phyloP scores from a whole-genome alignment of 2,329 filamentous ascomycete species.

The Didymosphaeria variabile region DNA sequence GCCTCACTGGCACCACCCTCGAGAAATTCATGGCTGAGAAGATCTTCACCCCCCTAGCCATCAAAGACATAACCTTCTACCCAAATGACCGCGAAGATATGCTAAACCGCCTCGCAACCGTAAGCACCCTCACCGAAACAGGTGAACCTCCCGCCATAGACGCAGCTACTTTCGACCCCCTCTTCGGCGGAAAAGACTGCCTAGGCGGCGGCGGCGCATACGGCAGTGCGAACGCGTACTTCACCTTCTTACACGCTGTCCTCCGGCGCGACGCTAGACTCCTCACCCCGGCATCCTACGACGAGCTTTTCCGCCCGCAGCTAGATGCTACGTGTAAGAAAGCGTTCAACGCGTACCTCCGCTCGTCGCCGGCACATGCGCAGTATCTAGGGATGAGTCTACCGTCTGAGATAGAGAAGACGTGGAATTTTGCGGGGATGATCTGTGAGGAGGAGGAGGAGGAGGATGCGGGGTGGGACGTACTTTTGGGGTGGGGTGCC shows the following conservation, averaged over 20 bases:
- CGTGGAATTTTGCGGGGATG: conserved; percentile 20
- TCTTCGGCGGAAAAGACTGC: conserved; percentile 18
- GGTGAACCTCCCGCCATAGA: conserved; percentile 11
- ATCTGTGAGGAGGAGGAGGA: conserved; percentile 15
- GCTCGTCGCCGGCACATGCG: conserved; percentile 16
- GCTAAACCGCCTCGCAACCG: conserved; percentile 14
- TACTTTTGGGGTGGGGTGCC: conserved; percentile 13
- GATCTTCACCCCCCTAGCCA: conserved; percentile 53
- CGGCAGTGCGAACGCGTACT: conserved; percentile 17
- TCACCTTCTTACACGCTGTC: conserved; percentile 20
- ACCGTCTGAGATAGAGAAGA: conserved; percentile 17
- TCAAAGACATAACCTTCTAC: conserved; percentile 64
- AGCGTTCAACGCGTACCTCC: conserved; percentile 20
- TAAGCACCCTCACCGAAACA: conserved; percentile 17
- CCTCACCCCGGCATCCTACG: conserved; percentile 10
- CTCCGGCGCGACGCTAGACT: conserved; percentile 15
- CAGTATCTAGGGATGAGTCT: conserved; percentile 22
- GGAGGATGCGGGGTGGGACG: conserved; percentile 20
- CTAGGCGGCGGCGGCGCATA: conserved; percentile 17
- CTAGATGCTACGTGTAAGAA: conserved; percentile 16
- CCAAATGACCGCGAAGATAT: conserved; percentile 34
- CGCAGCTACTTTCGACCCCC: conserved; percentile 14
- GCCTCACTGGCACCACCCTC: conserved; percentile 48
- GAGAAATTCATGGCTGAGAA: conserved; percentile 54
- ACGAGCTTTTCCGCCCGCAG: conserved; percentile 21